These are phyloP conservation scores for Colletotrichum orbiculare DNA, from an alignment of 2,329 filamentous ascomycete species.

Conservation along the genomic window DNA sequence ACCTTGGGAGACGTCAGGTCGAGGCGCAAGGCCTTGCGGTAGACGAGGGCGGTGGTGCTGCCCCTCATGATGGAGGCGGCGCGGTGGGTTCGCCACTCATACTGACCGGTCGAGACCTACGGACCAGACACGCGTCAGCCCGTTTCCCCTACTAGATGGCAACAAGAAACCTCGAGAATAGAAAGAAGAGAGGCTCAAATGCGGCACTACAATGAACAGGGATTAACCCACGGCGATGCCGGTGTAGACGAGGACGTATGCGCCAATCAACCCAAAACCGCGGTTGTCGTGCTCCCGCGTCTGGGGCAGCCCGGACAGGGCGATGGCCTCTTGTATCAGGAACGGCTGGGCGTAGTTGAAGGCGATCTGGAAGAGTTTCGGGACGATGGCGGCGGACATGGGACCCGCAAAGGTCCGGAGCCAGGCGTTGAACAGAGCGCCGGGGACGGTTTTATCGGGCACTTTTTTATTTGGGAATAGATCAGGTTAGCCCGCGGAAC, in stretches of 20 bases:
- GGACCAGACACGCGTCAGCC: background rate
- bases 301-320: conserved; percentile 37
- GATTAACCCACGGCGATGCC: conserved; percentile 40
- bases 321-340: conserved; percentile 40
- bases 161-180: too few species aligned
- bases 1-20: conserved; percentile 38
- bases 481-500: conserved; percentile 25
- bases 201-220: background rate
- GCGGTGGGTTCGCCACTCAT: conserved; percentile 40
- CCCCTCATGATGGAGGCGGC: conserved; percentile 43
- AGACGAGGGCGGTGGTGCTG: conserved; percentile 42
- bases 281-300: conserved; percentile 38
- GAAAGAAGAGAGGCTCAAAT: background rate
- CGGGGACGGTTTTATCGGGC: conserved; percentile 36
- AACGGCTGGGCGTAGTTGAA: conserved; percentile 44
- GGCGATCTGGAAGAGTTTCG: conserved; percentile 39
- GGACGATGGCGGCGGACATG: conserved; percentile 21
- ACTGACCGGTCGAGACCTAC: conserved; percentile 40
- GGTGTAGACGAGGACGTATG: conserved; percentile 42
- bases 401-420: conserved; percentile 26
- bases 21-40: conserved; percentile 40
- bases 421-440: conserved; percentile 35
- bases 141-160: too few species aligned
- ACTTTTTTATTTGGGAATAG: conserved; percentile 27
- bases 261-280: conserved; percentile 43